Base-by-base conservation (phyloP, 495 filamentous ascomycete species). In the Xylaria longipes region DNA sequence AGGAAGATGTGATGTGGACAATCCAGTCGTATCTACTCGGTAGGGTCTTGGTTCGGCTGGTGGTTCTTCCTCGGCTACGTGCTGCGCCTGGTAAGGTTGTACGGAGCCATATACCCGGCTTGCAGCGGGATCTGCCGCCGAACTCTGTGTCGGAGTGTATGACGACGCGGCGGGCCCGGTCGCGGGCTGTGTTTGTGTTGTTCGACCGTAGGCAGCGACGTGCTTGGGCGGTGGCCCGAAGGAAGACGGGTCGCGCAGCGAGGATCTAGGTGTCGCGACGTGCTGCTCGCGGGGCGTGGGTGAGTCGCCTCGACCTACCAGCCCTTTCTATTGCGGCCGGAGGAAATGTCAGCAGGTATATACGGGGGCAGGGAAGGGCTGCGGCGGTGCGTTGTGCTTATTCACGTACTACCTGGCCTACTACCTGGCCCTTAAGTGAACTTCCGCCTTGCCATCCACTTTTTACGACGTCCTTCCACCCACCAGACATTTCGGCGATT, bases 151-250 rank as follows among this genome's bases (percentile, higher is more conserved):
- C 7, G 43, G 63, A 4, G 41, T 45, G 17, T 52, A 39, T 15
- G 67, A 62, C 29, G 39, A 60, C 43, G 41, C 0, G 8, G 68
- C 8, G 11, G 57, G 25, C 14, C 20, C n/a, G 43, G 31, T 17
- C 0, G 72, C 14, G 17, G 67, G 75, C 63, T 78, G 81, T 70
- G 81, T 78, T 67, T 83, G 84, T 75, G 77, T 22, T 83, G 79
- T 22, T 69, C 60, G 43, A 29, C 60, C 73, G n/a, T 71, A 35
- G 15, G 60, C 35, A 12, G 69, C 74, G n/a, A 75, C 56, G 6
- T 73, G 83, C 72, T 91, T 97, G 5, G 95, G 95, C 27, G 95
- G 95, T 43, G 95, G 93, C 3, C 88, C 94, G 79, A 99, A 98
- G 15, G 90, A 87, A 0, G 89, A 78, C 2, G 96, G 95, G 79